phyloP scores from a whole-genome alignment of 371 early-diverging fungal genomes.

The Haplosporangium sp. region DNA sequence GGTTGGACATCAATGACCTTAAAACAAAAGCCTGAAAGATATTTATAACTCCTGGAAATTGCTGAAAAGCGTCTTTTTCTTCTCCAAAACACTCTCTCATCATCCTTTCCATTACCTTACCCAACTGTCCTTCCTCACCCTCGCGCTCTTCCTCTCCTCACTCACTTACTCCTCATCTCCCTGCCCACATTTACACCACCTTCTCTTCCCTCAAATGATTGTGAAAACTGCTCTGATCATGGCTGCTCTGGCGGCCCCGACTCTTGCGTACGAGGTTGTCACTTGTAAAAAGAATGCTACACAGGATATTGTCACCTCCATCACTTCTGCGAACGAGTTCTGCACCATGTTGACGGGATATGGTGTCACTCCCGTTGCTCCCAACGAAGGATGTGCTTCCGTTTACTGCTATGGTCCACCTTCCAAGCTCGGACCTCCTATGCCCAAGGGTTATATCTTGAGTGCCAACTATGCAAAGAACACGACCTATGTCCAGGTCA shows the following conservation, averaged over 20 bases:
- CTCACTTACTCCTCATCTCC: no score
- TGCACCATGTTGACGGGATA: slow-evolving; percentile 39
- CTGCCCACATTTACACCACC: no score
- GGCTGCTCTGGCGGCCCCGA: slow-evolving; percentile 15
- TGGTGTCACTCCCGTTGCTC: slow-evolving; percentile 28
- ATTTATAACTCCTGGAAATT: no score
- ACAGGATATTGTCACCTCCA: slow-evolving; percentile 23
- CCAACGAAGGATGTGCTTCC: slow-evolving; percentile 35
- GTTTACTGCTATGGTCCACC: slow-evolving; percentile 33
- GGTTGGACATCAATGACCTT: no score
- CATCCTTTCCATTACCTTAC: no score
- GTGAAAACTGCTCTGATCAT: slow-evolving; percentile 16
- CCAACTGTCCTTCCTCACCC: no score
- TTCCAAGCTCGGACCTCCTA: slow-evolving; percentile 50
- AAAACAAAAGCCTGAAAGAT: no score
- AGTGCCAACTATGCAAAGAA: slow-evolving; percentile 49
- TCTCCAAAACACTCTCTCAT: no score
- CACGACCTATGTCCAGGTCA: slow-evolving; percentile 58
- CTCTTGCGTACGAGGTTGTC: slow-evolving; percentile 32
- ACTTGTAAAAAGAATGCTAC: slow-evolving; percentile 20
- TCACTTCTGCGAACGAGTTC: slow-evolving; percentile 21
- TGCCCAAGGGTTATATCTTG: slow-evolving; percentile 51
- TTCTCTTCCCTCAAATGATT: no score
- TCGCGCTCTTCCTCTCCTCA: no score
- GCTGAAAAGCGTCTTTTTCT: no score